These are phyloP conservation scores for Tuber magnatum DNA, from an alignment of 495 filamentous ascomycete species.

Conservation along the genomic window DNA sequence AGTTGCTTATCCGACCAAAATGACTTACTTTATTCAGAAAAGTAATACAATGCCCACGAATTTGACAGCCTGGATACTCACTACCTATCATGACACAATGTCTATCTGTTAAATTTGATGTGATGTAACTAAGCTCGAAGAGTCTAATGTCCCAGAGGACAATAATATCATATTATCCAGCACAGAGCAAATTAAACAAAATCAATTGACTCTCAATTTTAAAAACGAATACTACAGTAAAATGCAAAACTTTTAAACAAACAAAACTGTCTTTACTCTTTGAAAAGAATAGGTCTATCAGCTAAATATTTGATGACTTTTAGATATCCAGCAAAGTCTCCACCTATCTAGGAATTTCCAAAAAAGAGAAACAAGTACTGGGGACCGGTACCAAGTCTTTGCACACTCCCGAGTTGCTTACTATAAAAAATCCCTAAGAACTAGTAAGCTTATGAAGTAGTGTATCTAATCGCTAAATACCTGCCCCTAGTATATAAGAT, in stretches of 20 bases:
- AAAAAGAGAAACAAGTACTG: too few species aligned
- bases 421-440: too few species aligned
- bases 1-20: too few species aligned
- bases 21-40: neutral
- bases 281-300: too few species aligned
- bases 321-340: too few species aligned
- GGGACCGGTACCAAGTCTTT: too few species aligned
- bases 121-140: neutral
- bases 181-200: neutral
- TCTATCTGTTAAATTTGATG: neutral
- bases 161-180: neutral
- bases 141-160: neutral
- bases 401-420: too few species aligned
- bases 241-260: neutral
- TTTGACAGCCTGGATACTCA: neutral
- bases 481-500: too few species aligned
- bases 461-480: too few species aligned
- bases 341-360: too few species aligned
- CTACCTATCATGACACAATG: neutral
- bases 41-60: neutral
- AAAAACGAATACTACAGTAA: neutral
- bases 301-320: too few species aligned
- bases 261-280: neutral
- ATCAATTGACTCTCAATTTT: neutral
- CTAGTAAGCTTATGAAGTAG: too few species aligned